These are phyloP conservation scores for Boeremia lycopersici DNA, from an alignment of 2,329 filamentous ascomycete species.

Conservation along the genomic window DNA sequence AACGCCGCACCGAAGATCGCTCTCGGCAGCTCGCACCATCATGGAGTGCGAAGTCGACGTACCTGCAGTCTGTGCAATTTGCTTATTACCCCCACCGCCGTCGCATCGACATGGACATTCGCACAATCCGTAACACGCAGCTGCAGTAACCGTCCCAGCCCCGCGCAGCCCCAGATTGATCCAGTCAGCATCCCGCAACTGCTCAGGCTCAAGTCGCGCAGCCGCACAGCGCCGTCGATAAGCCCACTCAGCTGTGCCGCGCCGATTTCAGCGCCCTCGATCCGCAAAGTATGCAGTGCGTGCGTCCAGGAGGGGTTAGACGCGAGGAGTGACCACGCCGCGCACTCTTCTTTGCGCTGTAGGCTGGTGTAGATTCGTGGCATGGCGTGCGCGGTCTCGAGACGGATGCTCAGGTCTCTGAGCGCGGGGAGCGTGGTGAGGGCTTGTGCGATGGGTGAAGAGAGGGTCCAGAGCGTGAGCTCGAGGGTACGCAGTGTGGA, in stretches of 20 bases:
- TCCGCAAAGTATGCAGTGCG: not conserved
- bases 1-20: constrained; percentile 24
- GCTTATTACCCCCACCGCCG: constrained; percentile 13
- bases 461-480: constrained; percentile 38
- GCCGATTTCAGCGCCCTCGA: constrained; percentile 1
- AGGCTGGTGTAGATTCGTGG: not conserved
- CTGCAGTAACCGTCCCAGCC: not conserved
- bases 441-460: constrained; percentile 28
- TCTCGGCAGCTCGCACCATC: not conserved
- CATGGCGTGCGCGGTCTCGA: constrained; percentile 26
- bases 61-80: constrained; percentile 12
- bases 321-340: not conserved
- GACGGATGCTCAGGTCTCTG: constrained; percentile 29
- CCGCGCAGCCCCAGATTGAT: not conserved
- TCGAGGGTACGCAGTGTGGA: constrained; percentile 34
- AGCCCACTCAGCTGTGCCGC: not conserved
- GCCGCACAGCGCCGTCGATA: not conserved
- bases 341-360: constrained; percentile 6
- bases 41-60: not conserved
- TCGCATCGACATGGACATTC: constrained; percentile 1
- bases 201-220: not conserved
- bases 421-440: constrained; percentile 29
- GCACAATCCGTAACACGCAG: not conserved
- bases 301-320: not conserved
- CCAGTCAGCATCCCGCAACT: constrained; percentile 12